A percentile compares a stretch with the other conserved stretches of the same genome.
Evolutionary conservation across 1,284 basidiomycete species (phyloP).

Genomic region (Mixia osmundae): DNA sequence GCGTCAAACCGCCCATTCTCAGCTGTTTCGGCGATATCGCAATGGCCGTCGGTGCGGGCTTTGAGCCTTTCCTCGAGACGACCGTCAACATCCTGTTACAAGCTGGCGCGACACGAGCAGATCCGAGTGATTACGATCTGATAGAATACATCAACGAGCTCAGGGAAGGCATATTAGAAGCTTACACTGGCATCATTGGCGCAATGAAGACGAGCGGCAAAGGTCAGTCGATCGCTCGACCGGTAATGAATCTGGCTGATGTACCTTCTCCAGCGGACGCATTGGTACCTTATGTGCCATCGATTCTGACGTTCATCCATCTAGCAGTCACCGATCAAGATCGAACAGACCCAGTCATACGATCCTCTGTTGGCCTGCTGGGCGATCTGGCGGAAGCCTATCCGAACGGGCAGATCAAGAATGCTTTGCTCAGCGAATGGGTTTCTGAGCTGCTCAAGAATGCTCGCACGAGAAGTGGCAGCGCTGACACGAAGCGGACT

Average conservation of each 20-base stretch:
- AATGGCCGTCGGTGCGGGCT: conserved; percentile 58
- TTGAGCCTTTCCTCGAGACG: conserved; percentile 71
- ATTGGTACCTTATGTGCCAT: conserved; percentile 47
- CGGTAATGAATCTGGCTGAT: background rate
- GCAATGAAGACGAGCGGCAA: conserved; percentile 66
- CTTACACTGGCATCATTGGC: conserved; percentile 82
- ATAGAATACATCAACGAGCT: conserved; percentile 78
- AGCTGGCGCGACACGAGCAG: conserved; percentile 62
- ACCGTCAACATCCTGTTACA: conserved; percentile 80
- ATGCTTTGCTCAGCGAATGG: conserved; percentile 55
- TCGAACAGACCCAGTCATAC: conserved; percentile 50
- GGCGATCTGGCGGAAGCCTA: conserved; percentile 83
- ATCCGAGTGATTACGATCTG: conserved; percentile 70
- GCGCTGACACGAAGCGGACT: conserved; percentile 27
- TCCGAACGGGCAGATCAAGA: conserved; percentile 54
- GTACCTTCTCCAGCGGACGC: conserved; percentile 29
- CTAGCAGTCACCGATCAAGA: conserved; percentile 62
- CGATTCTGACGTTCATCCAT: conserved; percentile 60
- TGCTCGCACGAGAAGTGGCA: conserved; percentile 27
- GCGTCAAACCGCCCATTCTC: conserved; percentile 88
- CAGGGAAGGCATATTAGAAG: conserved; percentile 86
- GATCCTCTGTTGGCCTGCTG: conserved; percentile 55
- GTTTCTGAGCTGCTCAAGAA: conserved; percentile 47
- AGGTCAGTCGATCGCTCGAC: conserved; percentile 26
- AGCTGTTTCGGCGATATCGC: conserved; percentile 95